Evolutionary conservation across 352 stramenopile species (phyloP), one percentile per base, ranked within the genome.

Genomic region (Phytophthora meadii): DNA sequence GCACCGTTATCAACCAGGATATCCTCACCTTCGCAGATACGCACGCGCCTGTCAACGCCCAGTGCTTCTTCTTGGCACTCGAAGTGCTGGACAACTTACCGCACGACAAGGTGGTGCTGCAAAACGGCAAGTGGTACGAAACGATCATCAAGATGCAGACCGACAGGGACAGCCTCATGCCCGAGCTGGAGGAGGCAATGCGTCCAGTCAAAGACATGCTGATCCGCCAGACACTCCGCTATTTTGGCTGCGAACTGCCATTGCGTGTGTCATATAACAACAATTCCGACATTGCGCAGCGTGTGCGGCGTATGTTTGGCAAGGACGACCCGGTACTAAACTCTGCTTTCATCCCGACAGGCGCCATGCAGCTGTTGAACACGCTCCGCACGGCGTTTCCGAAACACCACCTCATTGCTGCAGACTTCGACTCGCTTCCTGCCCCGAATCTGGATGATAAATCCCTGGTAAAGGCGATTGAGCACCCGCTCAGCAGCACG

Each of bases 11-110:
- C 46, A 94, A 95, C 66, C 82, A 84, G 36, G 87, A 95, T 61
- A 92, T 94, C 32, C 62, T 95, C 15, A 93, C 77, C 10, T 92
- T 88, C 60, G 73, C 79, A 14, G 82, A 93, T 34, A 66, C 64
- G n/a, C 78, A 92, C 64, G 59, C 72, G 17, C 57, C 68, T 3
- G 65, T 89, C 12, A 82, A 71, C 42, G 68, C 79, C 11, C 66
- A 74, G 59, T 95, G 87, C 65, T 93, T 93, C 53, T 90, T 97
- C 41, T 28, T 97, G 17, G 89, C 86, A 1, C 88, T 97, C 56
- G 91, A 97, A 53, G 88, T 97, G 52, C 78, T 97, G 7, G 91
- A 97, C 74, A 97, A 97, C 65, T 61, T 97, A 30, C 91, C 90
- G 36, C 91, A 97, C 58, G 91, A 97, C 79, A 97, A 97, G 66